These are phyloP conservation scores for Coemansia erecta DNA, from an alignment of 192 early-diverging fungal species.

Conservation along the genomic window DNA sequence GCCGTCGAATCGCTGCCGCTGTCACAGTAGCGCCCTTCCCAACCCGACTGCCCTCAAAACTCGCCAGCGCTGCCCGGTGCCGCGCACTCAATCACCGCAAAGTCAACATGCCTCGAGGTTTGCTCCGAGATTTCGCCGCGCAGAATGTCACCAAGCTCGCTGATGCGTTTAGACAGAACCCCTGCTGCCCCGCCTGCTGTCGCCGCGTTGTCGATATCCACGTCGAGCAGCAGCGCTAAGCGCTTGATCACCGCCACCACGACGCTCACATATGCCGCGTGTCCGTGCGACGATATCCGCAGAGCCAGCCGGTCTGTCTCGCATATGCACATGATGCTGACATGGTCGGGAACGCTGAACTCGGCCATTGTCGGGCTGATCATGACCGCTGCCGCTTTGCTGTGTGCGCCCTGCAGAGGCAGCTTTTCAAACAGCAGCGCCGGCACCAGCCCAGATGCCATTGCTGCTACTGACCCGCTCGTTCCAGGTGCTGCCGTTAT, in stretches of 20 bases:
- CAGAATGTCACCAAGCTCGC: no score
- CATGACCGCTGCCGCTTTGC: conserved; percentile 16
- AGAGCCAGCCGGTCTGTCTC: conserved; percentile 23
- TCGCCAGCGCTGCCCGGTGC: no score
- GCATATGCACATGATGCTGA: conserved; percentile 29
- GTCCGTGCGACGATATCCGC: conserved; percentile 19
- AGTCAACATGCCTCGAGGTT: neutral
- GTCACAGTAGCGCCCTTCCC: neutral
- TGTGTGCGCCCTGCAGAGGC: conserved; percentile 9
- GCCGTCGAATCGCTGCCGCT: neutral
- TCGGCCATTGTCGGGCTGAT: conserved; percentile 17
- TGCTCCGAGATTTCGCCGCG: no score
- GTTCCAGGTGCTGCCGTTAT: conserved; percentile 5
- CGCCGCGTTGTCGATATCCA: neutral
- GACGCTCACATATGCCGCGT: conserved; percentile 13
- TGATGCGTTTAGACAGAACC: no score
- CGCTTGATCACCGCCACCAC: conserved; percentile 17
- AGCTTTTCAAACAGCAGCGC: conserved; percentile 30
- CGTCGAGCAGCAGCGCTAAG: conserved; percentile 18
- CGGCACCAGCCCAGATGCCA: conserved; percentile 17
- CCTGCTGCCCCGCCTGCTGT: no score
- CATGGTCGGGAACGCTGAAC: conserved; percentile 15
- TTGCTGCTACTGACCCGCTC: neutral
- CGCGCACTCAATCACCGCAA: neutral
- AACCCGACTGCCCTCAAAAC: neutral